These are phyloP conservation scores for Colletotrichum nymphaeae DNA, from an alignment of 2,329 filamentous ascomycete genomes.

Conservation along the genomic window DNA sequence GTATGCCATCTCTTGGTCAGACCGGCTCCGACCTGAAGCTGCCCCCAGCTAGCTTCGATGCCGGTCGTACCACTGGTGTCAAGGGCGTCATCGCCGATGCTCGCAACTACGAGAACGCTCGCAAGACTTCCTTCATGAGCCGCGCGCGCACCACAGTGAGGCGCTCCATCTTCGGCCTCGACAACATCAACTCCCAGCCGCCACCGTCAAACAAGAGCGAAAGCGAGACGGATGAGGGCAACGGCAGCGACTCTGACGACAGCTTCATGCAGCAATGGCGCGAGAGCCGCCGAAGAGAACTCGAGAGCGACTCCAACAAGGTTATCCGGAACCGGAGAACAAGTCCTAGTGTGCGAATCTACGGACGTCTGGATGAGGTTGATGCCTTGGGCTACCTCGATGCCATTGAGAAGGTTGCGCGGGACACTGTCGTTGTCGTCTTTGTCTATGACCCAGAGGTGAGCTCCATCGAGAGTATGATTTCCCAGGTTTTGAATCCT, in stretches of 20 bases:
- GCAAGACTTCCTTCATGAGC: conserved; percentile 65
- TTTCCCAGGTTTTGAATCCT: conserved; percentile 31
- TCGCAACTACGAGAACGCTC: conserved; percentile 78
- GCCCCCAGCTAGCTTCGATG: conserved; percentile 72
- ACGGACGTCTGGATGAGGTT: conserved; percentile 83
- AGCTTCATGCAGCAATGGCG: conserved; percentile 88
- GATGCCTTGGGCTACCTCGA: conserved; percentile 95
- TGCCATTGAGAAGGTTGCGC: conserved; percentile 88
- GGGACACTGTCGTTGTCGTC: conserved; percentile 88
- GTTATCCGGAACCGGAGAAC: conserved; percentile 73
- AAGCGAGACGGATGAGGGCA: conserved; percentile 55
- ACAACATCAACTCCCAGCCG: conserved; percentile 38
- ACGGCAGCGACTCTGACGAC: conserved; percentile 73
- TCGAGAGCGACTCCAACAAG: conserved; percentile 70
- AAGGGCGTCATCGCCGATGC: conserved; percentile 91
- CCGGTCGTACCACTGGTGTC: conserved; percentile 80
- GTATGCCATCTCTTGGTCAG: conserved; percentile 65
- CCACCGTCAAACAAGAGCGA: conserved; percentile 53
- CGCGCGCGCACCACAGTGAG: conserved; percentile 62
- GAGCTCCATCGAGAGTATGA: conserved; percentile 49
- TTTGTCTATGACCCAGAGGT: conserved; percentile 93
- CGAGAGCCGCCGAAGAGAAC: conserved; percentile 80
- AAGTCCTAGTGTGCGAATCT: conserved; percentile 82
- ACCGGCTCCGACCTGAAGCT: conserved; percentile 66
- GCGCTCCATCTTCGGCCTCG: conserved; percentile 65